These are phyloP conservation scores for Cytospora piceicola DNA, from an alignment of 2,329 filamentous ascomycete species.

Conservation along the genomic window DNA sequence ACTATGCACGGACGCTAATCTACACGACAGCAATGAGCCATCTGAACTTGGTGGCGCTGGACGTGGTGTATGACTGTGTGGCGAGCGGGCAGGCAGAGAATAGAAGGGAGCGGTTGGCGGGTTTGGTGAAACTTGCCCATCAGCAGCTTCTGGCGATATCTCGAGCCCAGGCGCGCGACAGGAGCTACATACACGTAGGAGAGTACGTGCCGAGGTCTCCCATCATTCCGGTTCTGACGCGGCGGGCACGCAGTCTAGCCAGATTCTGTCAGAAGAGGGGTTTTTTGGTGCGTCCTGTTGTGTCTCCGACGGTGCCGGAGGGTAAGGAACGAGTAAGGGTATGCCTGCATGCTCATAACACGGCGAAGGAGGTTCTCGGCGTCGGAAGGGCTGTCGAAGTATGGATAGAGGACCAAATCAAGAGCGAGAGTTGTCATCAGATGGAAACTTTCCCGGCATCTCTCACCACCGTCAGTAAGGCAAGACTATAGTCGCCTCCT, in stretches of 20 bases:
- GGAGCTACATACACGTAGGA: not conserved
- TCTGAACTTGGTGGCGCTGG: slow-evolving; percentile 62
- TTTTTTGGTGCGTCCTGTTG: slow-evolving; percentile 66
- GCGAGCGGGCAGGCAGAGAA: slow-evolving; percentile 49
- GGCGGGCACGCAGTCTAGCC: slow-evolving; percentile 61
- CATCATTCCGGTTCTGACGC: slow-evolving; percentile 66
- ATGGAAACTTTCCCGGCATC: no score
- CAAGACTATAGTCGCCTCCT: no score
- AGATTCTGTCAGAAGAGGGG: slow-evolving; percentile 60
- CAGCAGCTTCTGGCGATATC: slow-evolving; percentile 46
- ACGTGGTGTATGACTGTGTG: slow-evolving; percentile 61
- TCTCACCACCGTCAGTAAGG: no score
- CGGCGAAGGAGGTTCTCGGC: slow-evolving; percentile 31
- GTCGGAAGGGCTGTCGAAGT: slow-evolving; percentile 6
- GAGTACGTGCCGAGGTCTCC: slow-evolving; percentile 49
- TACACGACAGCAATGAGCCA: slow-evolving; percentile 73
- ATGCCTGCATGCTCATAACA: slow-evolving; percentile 71
- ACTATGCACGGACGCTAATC: slow-evolving; percentile 75
- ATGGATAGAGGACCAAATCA: slow-evolving; percentile 8
- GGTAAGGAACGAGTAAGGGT: slow-evolving; percentile 68
- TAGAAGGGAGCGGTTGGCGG: slow-evolving; percentile 46
- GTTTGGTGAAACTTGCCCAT: slow-evolving; percentile 50
- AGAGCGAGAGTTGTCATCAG: not conserved
- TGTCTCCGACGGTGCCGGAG: slow-evolving; percentile 67
- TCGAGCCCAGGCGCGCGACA: slow-evolving; percentile 40